Conservation (phyloP, 2,329 filamentous ascomycete genomes). For the Xylaria sp. region DNA sequence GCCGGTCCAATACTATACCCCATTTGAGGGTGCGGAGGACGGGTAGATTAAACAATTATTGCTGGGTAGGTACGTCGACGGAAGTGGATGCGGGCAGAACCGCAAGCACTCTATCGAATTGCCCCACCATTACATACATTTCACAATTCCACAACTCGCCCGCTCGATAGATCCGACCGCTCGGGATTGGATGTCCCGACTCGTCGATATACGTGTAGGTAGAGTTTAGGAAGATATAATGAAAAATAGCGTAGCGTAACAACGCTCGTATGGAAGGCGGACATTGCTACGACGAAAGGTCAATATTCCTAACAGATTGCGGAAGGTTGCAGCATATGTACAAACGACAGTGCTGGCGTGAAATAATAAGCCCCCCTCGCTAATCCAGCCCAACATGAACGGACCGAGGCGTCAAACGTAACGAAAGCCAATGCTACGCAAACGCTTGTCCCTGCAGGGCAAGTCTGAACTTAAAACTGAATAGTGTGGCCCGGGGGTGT, state of each 20-base stretch:
- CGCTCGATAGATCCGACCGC: background rate
- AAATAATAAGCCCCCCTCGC: background rate
- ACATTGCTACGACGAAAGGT: background rate
- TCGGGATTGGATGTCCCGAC: background rate
- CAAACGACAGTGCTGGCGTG: background rate
- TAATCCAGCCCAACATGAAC: background rate
- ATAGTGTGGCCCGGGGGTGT: too few relatives aligned
- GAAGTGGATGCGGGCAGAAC: too few relatives aligned
- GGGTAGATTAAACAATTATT: slow-evolving; percentile 19
- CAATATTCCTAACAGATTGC: background rate
- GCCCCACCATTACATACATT: background rate
- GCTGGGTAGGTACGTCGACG: slow-evolving; percentile 12
- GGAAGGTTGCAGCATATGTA: background rate
- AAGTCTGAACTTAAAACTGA: background rate
- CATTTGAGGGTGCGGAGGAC: slow-evolving; percentile 25
- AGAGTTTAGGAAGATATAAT: background rate
- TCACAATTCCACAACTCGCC: background rate
- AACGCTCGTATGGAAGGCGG: background rate
- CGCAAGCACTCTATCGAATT: background rate
- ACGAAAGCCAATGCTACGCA: background rate
- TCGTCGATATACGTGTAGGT: too few relatives aligned
- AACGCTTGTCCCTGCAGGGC: background rate
- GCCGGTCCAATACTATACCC: slow-evolving; percentile 13
- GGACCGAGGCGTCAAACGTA: background rate
- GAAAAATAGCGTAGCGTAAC: background rate